Percentiles rank a stretch among this genome's conserved stretches.
These are phyloP conservation scores for Prunus kanzakura DNA, from an alignment of 306 rosid genomes.

Conservation along the genomic window DNA sequence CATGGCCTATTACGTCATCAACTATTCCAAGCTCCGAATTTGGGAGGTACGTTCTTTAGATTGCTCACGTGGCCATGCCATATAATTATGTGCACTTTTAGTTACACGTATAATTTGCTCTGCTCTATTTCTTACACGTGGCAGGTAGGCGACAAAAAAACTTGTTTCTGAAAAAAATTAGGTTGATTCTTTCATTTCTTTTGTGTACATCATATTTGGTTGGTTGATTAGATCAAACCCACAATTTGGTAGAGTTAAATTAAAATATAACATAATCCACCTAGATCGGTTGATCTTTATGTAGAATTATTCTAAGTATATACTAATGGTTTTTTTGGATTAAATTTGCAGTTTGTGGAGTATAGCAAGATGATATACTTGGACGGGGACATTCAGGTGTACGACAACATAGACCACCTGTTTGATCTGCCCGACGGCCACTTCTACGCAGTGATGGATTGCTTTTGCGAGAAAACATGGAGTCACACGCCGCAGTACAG, in stretches of 20 bases:
- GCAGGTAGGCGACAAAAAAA: not conserved
- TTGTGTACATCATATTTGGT: no score
- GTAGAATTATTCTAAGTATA: no score
- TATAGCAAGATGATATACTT: constrained; percentile 66
- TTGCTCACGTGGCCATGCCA: not conserved
- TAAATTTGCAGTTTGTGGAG: constrained; percentile 57
- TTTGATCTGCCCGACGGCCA: constrained; percentile 55
- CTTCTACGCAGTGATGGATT: constrained; percentile 74
- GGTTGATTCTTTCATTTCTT: no score
- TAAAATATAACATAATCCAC: no score
- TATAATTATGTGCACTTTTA: not conserved
- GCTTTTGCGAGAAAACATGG: constrained; percentile 86
- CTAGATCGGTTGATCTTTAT: no score
- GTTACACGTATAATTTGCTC: not conserved
- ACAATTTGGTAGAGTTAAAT: no score
- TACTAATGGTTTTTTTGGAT: not conserved
- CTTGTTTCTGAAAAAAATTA: no score
- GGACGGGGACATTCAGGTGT: constrained; percentile 78
- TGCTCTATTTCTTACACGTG: not conserved
- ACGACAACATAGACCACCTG: constrained; percentile 59
- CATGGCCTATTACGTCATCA: constrained; percentile 72
- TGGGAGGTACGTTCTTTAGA: constrained; percentile 53
- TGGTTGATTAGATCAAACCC: no score
- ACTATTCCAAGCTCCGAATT: constrained; percentile 66
- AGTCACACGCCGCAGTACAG: constrained; percentile 59